Conservation (phyloP, 768 basidiomycete species). For the Phylloporus arenicola region DNA sequence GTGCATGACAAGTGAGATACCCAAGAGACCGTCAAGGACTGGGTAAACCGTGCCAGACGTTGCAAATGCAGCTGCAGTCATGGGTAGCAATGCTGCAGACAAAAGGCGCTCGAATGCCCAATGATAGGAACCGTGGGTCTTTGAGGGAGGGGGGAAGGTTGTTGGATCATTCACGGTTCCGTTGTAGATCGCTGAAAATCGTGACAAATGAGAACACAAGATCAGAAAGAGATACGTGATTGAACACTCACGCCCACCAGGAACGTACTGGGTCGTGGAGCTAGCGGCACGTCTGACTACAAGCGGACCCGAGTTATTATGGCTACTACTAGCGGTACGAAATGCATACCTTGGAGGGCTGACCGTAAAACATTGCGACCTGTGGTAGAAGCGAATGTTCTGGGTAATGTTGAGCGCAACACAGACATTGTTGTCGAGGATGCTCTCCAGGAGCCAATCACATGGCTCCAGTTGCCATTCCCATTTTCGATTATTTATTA, state of each 20-base stretch:
- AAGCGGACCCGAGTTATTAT: neutral
- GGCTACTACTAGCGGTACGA: neutral
- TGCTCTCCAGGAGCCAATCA: no score
- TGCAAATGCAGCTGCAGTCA: slow-evolving; percentile 82
- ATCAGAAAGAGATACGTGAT: neutral
- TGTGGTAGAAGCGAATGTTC: slow-evolving; percentile 33
- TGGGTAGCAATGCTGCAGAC: slow-evolving; percentile 80
- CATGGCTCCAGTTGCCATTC: no score
- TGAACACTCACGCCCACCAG: slow-evolving; percentile 60
- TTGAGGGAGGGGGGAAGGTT: slow-evolving; percentile 76
- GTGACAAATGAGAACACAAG: neutral
- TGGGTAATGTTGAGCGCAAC: slow-evolving; percentile 45
- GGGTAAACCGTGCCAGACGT: slow-evolving; percentile 74
- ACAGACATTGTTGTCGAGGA: slow-evolving; percentile 41
- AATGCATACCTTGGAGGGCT: slow-evolving; percentile 36
- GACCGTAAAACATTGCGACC: slow-evolving; percentile 39
- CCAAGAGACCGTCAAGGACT: slow-evolving; percentile 84
- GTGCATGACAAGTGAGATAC: slow-evolving; percentile 84
- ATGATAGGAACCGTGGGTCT: slow-evolving; percentile 84
- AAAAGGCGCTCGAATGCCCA: slow-evolving; percentile 92
- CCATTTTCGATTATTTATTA: no score
- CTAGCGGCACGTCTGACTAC: slow-evolving; percentile 40
- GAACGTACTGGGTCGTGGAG: slow-evolving; percentile 44
- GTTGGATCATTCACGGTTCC: slow-evolving; percentile 97
- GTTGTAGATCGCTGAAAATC: slow-evolving; percentile 63